Evolutionary conservation across 1,139 yeast genomes (phyloP).

Genomic region (Scheffersomyces parashehatae): DNA sequence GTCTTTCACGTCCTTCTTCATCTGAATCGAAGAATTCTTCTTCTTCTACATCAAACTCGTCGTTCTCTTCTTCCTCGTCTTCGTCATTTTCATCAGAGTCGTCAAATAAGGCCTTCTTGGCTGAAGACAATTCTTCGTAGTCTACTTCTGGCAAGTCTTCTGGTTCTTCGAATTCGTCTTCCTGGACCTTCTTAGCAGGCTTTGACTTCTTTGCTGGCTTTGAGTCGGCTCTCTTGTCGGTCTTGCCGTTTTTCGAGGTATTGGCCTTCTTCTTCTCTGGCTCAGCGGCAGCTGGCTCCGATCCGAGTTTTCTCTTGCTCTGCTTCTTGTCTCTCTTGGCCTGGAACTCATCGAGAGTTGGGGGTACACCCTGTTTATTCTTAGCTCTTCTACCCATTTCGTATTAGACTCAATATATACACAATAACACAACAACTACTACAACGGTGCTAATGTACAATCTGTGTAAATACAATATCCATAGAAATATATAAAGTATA

Average conservation of each 20-base stretch:
- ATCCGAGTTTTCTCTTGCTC: constrained; percentile 26
- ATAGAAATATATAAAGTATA: too few relatives aligned
- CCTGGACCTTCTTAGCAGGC: constrained; percentile 18
- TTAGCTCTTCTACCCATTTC: constrained; percentile 89
- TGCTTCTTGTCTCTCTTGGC: constrained; percentile 54
- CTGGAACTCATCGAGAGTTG: constrained; percentile 78
- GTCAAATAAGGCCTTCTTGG: constrained; percentile 77
- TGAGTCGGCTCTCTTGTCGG: constrained; percentile 23
- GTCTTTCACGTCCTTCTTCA: constrained; percentile 58
- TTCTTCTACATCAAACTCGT: constrained; percentile 44
- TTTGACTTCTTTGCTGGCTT: constrained; percentile 13
- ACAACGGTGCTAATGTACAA: too few relatives aligned
- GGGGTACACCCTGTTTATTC: constrained; percentile 90
- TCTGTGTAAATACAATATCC: too few relatives aligned
- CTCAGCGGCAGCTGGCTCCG: constrained; percentile 11
- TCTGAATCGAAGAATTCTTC: constrained; percentile 55
- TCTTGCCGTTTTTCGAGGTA: constrained; percentile 9
- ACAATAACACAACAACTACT: too few relatives aligned
- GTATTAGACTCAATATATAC: constrained; percentile 3
- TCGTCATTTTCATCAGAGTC: constrained; percentile 61
- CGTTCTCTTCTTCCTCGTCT: constrained; percentile 46
- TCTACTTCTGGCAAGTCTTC: constrained; percentile 63
- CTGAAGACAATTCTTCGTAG: constrained; percentile 59
- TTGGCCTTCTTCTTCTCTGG: constrained; percentile 4
- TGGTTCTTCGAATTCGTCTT: constrained; percentile 43